Conservation (phyloP, 2,329 filamentous ascomycete species). For the Phialophora verrucosa region DNA sequence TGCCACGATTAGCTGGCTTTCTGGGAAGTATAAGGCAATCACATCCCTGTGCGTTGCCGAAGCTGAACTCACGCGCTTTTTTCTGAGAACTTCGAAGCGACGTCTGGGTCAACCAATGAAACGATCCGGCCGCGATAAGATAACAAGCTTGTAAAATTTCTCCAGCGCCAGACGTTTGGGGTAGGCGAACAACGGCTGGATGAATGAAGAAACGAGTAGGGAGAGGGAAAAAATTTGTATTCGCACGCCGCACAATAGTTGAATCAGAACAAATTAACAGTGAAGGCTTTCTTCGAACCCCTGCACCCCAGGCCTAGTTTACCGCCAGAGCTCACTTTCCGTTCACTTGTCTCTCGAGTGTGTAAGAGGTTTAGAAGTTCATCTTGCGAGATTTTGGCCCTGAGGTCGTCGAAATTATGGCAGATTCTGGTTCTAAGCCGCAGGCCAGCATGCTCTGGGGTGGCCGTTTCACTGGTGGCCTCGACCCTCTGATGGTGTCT, state of each 20-base stretch:
- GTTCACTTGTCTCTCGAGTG: not conserved
- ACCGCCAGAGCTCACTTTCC: not conserved
- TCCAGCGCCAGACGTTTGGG: not conserved
- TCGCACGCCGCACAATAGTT: not conserved
- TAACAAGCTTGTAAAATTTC: not conserved
- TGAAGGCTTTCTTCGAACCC: not conserved
- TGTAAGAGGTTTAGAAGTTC: not conserved
- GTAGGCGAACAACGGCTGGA: not conserved
- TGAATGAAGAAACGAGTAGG: not conserved
- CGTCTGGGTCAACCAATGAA: conserved; percentile 1
- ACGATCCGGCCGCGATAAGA: not conserved
- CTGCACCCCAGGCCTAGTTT: not conserved
- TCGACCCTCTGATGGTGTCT: conserved; percentile 83
- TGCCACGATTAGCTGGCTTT: not conserved
- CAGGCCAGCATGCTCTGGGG: conserved; percentile 41
- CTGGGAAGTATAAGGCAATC: not conserved
- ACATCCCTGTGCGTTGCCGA: not conserved
- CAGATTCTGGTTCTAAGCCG: conserved; percentile 22
- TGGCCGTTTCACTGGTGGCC: conserved; percentile 63
- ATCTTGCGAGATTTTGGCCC: not conserved
- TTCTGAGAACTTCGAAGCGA: not conserved
- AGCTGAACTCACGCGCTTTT: not conserved
- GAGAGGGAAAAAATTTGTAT: not conserved
- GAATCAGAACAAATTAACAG: not conserved
- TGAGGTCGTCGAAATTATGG: not conserved